A percentile compares a stretch with the other conserved stretches of the same genome.
These are phyloP conservation scores for Leccinum subgranulosum DNA, from an alignment of 768 basidiomycete species.

Conservation along the genomic window DNA sequence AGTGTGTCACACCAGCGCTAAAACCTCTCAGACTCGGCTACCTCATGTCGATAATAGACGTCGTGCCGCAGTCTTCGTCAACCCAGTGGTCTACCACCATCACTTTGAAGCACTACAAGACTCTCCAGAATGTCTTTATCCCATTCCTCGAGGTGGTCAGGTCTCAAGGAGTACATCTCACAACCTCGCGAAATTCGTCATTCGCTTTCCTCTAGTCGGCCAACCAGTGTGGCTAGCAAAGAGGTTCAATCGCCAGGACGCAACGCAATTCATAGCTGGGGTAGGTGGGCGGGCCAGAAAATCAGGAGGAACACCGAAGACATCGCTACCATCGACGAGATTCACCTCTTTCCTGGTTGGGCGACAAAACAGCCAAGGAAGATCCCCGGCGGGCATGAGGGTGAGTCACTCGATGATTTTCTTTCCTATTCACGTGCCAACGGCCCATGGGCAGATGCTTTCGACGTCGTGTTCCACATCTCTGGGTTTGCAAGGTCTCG, in stretches of 20 bases:
- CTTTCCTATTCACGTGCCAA: not conserved
- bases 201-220: slow-evolving; percentile 18
- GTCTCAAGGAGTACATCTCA: slow-evolving; percentile 50
- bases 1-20: not conserved
- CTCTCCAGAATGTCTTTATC: slow-evolving; percentile 25
- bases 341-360: slow-evolving; percentile 80
- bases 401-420: slow-evolving; percentile 9
- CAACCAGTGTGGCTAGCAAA: slow-evolving; percentile 17
- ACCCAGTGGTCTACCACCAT: not conserved
- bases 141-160: slow-evolving; percentile 31
- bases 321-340: slow-evolving; percentile 37
- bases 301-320: slow-evolving; percentile 33
- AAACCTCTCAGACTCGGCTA: not conserved
- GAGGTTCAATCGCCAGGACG: slow-evolving; percentile 18
- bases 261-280: slow-evolving; percentile 44
- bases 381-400: slow-evolving; percentile 23
- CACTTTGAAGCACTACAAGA: slow-evolving; percentile 5
- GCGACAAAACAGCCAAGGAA: slow-evolving; percentile 52
- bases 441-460: slow-evolving; percentile 40
- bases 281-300: slow-evolving; percentile 64
- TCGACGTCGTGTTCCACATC: slow-evolving; percentile 69
- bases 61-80: slow-evolving; percentile 7
- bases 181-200: slow-evolving; percentile 38
- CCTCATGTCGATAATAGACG: slow-evolving; percentile 7
- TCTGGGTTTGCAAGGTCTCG: slow-evolving; percentile 73